Evolutionary conservation across 257 asterid genomes (phyloP), one percentile per base, ranked within the genome.

Genomic region (Thymus quinquecostatus): DNA sequence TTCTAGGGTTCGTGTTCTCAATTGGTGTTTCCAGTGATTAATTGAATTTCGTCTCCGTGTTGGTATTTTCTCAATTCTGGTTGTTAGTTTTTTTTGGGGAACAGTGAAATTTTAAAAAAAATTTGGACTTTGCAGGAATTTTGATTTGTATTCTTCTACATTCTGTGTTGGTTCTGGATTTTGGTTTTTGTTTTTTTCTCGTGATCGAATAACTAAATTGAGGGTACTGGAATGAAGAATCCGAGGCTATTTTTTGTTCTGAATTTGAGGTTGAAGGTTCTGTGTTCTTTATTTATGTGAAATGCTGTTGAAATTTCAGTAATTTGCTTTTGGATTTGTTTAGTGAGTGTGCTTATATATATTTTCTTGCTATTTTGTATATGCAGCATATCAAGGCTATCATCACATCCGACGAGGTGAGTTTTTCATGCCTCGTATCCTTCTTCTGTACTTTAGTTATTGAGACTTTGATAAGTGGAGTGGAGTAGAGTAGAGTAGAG

Each of bases 341-440:
- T 27, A 36, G 28, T 28, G 43, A 72, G 54, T 61, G 74, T 60
- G 47, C 34, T 21, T 21, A 21, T 21, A 21, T 21, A 36, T 28
- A 40, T 72, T 64, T 74, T 47, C 32, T 64, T 69, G 66, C 55
- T 64, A 12, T 77, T 21, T n/a, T 72, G 73, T 66, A 41, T 56
- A 49, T 83, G 83, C 96, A 92, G 98, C 96, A 92, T 79, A 92
- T 92, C 89, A 92, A 90, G 92, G 98, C 97, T 60, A 92, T 92
- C 57, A 85, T 92, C 73, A 92, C 98, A 11, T 81, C 96, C 34
- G 95, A 90, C 67, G 97, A 92, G 95, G 97, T 90, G 77, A 70
- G 83, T 40, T 73, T 30, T 61, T 48, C 33, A 44, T 32, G 10
- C 47, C 41, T 55, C 29, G 36, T 29, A 27, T 55, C 62, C 30